Evolutionary conservation across 2,329 filamentous ascomycete species (phyloP), one percentile per base, ranked within the genome.

Genomic region (Bipolaris zeicola): DNA sequence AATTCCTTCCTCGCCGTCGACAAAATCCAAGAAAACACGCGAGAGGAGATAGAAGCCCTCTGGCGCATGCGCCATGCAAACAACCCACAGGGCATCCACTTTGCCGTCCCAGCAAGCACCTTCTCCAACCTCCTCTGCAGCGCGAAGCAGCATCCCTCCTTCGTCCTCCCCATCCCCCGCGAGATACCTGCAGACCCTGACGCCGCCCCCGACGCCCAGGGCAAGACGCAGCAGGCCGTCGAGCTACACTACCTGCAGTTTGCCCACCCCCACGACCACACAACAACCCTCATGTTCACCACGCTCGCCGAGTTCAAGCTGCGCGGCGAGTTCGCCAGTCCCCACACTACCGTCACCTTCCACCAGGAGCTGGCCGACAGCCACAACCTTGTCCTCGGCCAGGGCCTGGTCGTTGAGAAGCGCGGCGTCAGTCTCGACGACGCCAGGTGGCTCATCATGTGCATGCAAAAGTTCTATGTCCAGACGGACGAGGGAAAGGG

Each of bases 191-290:
- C 66, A 54, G 55, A 76, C 67, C 18, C 71, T n/a, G 33, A 48
- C 8, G 18, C 72, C 14, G 49, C 42, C 20, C 38, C 59, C 36
- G 58, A 55, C 20, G 46, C 48, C 22, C 51, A 55, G 20, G 52
- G 58, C 26, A 47, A 63, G 41, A 65, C 66, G 11, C 77, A 77
- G 3, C 80, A 85, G 60, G 91, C 91, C 49, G 91, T 92, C 44
- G 95, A 98, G 77, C 92, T 99, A 43, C 95, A 99, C 78, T 96
- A 96, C 76, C 78, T 99, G 60, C 94, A 99, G 78, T 99, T 96
- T 92, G 90, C 90, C 0, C 97, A 96, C 77, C 93, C 96, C 58
- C 83, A 87, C 0, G 80, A 82, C 2, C 78, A 82, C 1, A 82
- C 81, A 1, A 78, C 79, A 0, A 84, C 79, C 31, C 79, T 98